Evolutionary conservation across 371 early-diverging fungal species (phyloP).

Genomic region (Chytridiales sp.): DNA sequence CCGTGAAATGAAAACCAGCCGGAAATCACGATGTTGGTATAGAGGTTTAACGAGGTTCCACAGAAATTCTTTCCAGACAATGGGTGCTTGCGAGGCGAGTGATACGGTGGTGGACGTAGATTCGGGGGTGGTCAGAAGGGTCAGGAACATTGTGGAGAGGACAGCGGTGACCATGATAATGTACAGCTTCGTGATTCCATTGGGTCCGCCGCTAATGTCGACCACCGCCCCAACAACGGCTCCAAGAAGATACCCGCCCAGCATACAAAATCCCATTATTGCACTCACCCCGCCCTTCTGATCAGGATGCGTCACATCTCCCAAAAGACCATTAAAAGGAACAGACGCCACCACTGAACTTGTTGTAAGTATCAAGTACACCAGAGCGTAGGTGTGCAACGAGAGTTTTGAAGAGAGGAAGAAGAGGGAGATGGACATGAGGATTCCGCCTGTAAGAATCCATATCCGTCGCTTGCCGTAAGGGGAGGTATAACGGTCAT

Average conservation of each 20-base stretch:
- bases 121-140: constrained; percentile 24
- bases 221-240: constrained; percentile 36
- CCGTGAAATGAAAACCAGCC: constrained; percentile 41
- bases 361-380: constrained; percentile 29
- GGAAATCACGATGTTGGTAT: constrained; percentile 30
- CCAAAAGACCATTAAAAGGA: constrained; percentile 41
- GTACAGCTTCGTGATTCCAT: constrained; percentile 27
- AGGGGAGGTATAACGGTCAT: constrained; percentile 35
- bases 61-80: constrained; percentile 27
- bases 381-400: constrained; percentile 31
- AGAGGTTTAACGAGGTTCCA: constrained; percentile 33
- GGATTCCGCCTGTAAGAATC: constrained; percentile 32
- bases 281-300: constrained; percentile 38
- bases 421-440: constrained; percentile 27
- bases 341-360: constrained; percentile 32
- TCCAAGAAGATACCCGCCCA: constrained; percentile 38
- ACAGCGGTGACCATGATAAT: constrained; percentile 24
- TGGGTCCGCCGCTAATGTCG: constrained; percentile 5
- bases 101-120: constrained; percentile 18
- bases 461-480: constrained; percentile 34
- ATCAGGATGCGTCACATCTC: constrained; percentile 38
- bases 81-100: constrained; percentile 19
- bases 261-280: constrained; percentile 40
- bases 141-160: constrained; percentile 9
- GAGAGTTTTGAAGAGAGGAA: constrained; percentile 22